Evolutionary conservation across 441 rosid species (phyloP), one percentile per base, ranked within the genome.

Genomic region (Populus hybrid): DNA sequence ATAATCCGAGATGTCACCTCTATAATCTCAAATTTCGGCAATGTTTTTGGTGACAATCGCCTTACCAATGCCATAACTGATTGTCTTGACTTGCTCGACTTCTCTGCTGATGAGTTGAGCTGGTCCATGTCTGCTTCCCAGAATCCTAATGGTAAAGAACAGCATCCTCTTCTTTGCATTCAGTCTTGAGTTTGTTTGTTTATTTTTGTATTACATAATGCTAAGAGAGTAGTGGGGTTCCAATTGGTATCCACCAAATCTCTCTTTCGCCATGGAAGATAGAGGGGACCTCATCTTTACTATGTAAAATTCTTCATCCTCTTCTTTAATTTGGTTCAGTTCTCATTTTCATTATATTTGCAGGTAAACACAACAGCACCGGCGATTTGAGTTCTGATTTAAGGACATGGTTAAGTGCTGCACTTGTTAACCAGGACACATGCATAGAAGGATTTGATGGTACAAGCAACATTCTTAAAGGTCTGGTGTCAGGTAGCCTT

Each of bases 401-500:
- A 75, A 86, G 83, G 80, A 86, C 97, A 80, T 94, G 97, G 96
- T 78, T 94, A 75, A 87, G 98, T 80, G 98, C 97, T 67, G 90
- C 97, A 74, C 83, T 94, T 3, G 82, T 86, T 28, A 90, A 92
- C 74, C 94, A 91, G 78, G 94, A 87, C 75, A 94, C 98, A 70
- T 94, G 98, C 88, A 81, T 76, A 12, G 98, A 92, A 50, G 98
- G 98, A 30, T 88, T 94, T 28, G 92, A 92, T 0, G 95, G 97
- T 3, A 91, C 96, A 0, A 87, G 75, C 59, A 74, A 88, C 76
- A 68, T 88, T 0, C 89, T 85, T 28, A 86, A 86, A 82, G 34
- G 76, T 24, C 81, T 88, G 9, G 85, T 91, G 42, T 73, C 88
- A 18, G 91, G 91, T 30, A 79, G 94, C 71, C 86, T 95, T 14